phyloP scores from a whole-genome alignment of 1,284 basidiomycete genomes.

The Exobasidium cylindrosporum region DNA sequence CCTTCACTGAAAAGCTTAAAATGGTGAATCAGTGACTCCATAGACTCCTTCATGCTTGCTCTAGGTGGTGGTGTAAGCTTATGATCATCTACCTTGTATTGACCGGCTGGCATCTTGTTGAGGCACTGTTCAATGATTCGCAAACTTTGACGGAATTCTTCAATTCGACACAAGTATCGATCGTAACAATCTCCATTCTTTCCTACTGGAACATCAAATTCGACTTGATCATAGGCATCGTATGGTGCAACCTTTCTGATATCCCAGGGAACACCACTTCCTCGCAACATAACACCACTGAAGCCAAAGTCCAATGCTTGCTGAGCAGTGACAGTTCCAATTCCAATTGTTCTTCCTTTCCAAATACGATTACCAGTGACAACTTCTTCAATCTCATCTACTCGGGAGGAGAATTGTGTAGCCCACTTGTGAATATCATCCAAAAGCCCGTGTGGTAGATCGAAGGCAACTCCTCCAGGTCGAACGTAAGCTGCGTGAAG shows the following conservation, averaged over 20 bases:
- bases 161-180: slow-evolving; percentile 88
- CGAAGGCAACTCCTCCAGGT: slow-evolving; percentile 96
- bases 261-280: slow-evolving; percentile 93
- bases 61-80: slow-evolving; percentile 96
- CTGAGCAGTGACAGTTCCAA: slow-evolving; percentile 87
- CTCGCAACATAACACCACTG: slow-evolving; percentile 94
- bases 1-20: slow-evolving; percentile 96
- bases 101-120: slow-evolving; percentile 95
- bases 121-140: slow-evolving; percentile 79
- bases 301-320: slow-evolving; percentile 91
- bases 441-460: slow-evolving; percentile 90
- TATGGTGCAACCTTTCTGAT: slow-evolving; percentile 84
- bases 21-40: slow-evolving; percentile 90
- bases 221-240: slow-evolving; percentile 96
- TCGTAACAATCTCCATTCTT: slow-evolving; percentile 97
- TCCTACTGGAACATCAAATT: slow-evolving; percentile 94
- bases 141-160: slow-evolving; percentile 94
- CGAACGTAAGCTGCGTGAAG: slow-evolving; percentile 97
- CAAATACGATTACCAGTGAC: slow-evolving; percentile 97
- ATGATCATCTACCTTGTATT: slow-evolving; percentile 92
- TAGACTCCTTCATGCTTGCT: slow-evolving; percentile 97
- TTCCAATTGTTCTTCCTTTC: slow-evolving; percentile 88
- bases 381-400: slow-evolving; percentile 98
- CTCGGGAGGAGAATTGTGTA: slow-evolving; percentile 83
- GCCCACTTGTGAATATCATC: slow-evolving; percentile 98